Evolutionary conservation across 257 asterid genomes (phyloP), one percentile per base, ranked within the genome.

Genomic region (Buddleja alternifolia): DNA sequence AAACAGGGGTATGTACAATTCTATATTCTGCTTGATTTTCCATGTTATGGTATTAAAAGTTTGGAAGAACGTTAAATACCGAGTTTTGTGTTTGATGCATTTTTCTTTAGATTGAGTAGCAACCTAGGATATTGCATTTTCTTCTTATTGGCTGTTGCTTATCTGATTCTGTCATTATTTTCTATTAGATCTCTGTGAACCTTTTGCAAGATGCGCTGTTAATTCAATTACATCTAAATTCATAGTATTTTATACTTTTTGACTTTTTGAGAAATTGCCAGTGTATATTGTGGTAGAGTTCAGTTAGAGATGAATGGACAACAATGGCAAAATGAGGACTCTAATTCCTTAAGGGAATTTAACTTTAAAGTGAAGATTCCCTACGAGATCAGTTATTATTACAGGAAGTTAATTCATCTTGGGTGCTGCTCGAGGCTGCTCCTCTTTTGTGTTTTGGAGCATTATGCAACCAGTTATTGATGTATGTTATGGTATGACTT

Each of bases 1-100:
- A 94, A 89, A 76, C 97, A 77, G 53, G 99, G 99, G 99, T 93
- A 89, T 66, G 82, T 82, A 78, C 46, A 81, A 78, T 34, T 53
- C 74, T 48, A 64, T 44, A 55, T 77, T 67, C 69, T 67, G 57
- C 60, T 55, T 53, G 62, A 63, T 66, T 42, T 62, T 21, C 10
- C 36, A 66, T 39, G 17, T 54, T 14, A 19, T 57, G 25, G 60
- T 42, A 36, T 55, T 55, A 21, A 16, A 40, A 47, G 7, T 37
- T 42, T 41, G 57, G 65, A 20, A 44, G 23, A 23, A 24, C 58
- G 8, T 73, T 40, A 6, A 64, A 54, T 63, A 19, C 64, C 45
- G 36, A 16, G 36, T 14, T 41, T 75, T 40, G 44, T 60, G 9
- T 47, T 20, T 17, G 10, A 20, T 47, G 29, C 39, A 21, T 68